Evolutionary conservation across 1,139 yeast genomes (phyloP), one percentile per base, ranked within the genome.

Genomic region (Nakaseomyces glabratus): DNA sequence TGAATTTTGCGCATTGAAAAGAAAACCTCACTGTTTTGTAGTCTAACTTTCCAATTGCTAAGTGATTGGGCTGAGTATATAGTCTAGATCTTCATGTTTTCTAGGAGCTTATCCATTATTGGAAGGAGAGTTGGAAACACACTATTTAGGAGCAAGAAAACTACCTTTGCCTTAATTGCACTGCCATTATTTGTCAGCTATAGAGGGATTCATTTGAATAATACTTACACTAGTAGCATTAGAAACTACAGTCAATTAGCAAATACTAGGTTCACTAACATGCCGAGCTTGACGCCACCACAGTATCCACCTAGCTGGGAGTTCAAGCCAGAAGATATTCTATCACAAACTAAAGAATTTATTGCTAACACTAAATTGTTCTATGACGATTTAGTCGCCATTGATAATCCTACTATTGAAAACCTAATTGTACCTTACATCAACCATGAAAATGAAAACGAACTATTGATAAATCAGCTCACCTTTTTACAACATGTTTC

Each of bases 401-500:
- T 61, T 15, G 58, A 53, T 6, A 55, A 58, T 20, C 81, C 86
- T 10, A 65, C 77, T 1, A 58, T 80, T 40, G 80, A 73, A 4
- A 66, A 62, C 34, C 71, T 74, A 6, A 64, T 81, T 39, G 54
- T 59, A 34, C 77, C 78, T 10, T 66, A 62, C 40, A 70, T 76
- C 10, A 55, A 63, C 24, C 58, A 65, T 39, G 73, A 71, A 44
- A 74, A 80, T 49, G 60, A 56, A 18, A 62, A 64, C 33, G 57
- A 62, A 5, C 65, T 68, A 10, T 41, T 65, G 9, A 61, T 63
- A 21, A 67, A 66, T 45, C 77, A 70, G 45, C 52, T 79, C 45
- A 63, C 76, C 4, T 82, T 82, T 52, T 76, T 73, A 50, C 82
- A 75, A 55, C 74, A 77, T 46, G 88, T 82, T 12, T 76, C 88